Base-by-base conservation (phyloP, 2,329 filamentous ascomycete genomes). In the Botrytis sinoallii region DNA sequence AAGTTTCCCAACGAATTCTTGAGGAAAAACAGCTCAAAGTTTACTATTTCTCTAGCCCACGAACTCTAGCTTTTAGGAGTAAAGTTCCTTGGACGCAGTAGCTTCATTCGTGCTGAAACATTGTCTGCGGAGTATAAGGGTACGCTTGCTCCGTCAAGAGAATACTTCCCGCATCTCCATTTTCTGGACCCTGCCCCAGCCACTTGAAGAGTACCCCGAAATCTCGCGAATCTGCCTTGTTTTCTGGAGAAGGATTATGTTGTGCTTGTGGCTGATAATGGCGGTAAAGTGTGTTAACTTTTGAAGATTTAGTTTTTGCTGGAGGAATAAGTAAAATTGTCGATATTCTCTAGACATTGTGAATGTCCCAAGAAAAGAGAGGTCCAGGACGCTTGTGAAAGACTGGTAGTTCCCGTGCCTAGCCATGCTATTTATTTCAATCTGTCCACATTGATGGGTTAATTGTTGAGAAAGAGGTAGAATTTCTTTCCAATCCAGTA, bases 371-470 rank as follows among this genome's bases (percentile, higher is more conserved):
- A 29, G 12, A 55, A 3, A 1, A 29, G 1, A 8, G 12, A 55
- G 8, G 0, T 5, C 14, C 22, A 16, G 4, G 14, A 16, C 14
- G 52, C 52, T 57, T 18, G 52, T 57, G 7, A 32, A 29, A 29
- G n/a, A 8, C 3, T 0, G n/a, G 3, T 32, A 18, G 1, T 29
- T 7, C 14, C n/a, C 18, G 5, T 18, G n/a, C 18, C 52, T 57
- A 16, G 1, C 52, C 52, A 3, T 18, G 14, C n/a, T 9, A 9
- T 29, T 29, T 12, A 8, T 16, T 29, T 57, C n/a, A 2, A 57
- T 18, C 29, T 16, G 14, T 18, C n/a, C 52, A 29, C 52, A 18
- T 55, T 18, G 6, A 25, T 8, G 7, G 7, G 7, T 3, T 57
- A 16, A 57, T 18, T 29, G n/a, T 29, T 57, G n/a, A 8, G n/a